These are phyloP conservation scores for Myriosclerotinia curreyana DNA, from an alignment of 2,329 filamentous ascomycete genomes.

Conservation along the genomic window DNA sequence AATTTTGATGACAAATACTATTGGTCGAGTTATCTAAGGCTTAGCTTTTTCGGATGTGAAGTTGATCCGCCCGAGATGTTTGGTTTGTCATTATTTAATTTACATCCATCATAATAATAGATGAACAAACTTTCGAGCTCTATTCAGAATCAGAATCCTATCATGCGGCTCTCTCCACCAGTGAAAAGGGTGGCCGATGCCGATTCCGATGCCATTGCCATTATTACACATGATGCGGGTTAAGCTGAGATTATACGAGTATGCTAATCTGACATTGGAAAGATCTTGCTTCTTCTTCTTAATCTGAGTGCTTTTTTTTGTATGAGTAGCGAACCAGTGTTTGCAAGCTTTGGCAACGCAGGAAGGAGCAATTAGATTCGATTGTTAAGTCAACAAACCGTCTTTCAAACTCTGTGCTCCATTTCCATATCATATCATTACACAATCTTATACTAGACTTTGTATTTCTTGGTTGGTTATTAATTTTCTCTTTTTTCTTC, in stretches of 20 bases:
- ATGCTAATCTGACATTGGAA: too few species aligned
- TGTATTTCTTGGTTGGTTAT: not conserved
- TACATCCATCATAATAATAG: not conserved
- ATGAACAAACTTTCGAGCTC: not conserved
- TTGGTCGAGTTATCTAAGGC: not conserved
- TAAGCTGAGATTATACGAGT: too few species aligned
- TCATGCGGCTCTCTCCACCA: not conserved
- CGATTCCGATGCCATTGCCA: too few species aligned
- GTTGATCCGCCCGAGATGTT: conserved; percentile 4
- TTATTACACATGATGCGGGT: too few species aligned
- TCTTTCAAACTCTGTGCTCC: not conserved
- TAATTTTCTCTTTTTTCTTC: too few species aligned
- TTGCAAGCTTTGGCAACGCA: not conserved
- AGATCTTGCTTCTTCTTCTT: not conserved
- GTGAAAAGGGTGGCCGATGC: too few species aligned
- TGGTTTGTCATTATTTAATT: not conserved
- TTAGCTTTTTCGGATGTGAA: not conserved
- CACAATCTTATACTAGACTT: not conserved
- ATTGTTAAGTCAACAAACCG: not conserved
- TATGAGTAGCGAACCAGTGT: not conserved
- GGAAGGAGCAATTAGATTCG: not conserved
- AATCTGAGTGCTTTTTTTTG: not conserved
- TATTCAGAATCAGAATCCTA: not conserved
- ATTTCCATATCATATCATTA: not conserved
- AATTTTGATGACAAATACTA: conserved; percentile 6